Base-by-base conservation (phyloP, 2,329 filamentous ascomycete species). In the Fusarium torreyae region DNA sequence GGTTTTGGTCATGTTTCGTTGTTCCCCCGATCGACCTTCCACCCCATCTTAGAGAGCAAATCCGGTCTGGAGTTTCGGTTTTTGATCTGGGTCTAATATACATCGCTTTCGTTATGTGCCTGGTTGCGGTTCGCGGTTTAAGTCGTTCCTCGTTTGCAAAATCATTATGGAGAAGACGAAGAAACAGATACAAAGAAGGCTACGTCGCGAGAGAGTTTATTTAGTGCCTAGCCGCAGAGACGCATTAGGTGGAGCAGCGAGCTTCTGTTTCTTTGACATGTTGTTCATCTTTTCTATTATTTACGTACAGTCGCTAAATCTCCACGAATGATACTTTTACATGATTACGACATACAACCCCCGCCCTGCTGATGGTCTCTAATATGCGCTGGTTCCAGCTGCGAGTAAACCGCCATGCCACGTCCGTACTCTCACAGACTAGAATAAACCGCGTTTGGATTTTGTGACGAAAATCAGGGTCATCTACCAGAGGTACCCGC, bases 1-100 rank as follows among this genome's bases (percentile, higher is more conserved):
- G 64, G 69, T 56, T 72, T 69, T 71, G 64, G 69, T 68, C 67
- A 74, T 72, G 69, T 75, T 63, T 71, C 66, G 63, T 74, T 70
- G 69, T 52, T 58, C 51, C 61, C 65, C 58, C 46, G 65, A 65
- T 61, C 62, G 57, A 68, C 75, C 69, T 74, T 74, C 64, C 61
- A 74, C 63, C 73, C 70, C 66, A 68, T 69, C 61, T 73, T 76
- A 79, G 77, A 80, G 78, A 82, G 78, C 77, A 80, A 79, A 79
- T 81, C 79, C 78, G 81, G 81, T 81, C 76, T 75, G 82, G 82
- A 84, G 82, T 84, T 84, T 78, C 79, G 81, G 78, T 70, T 77
- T 82, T 80, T 77, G 72, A 78, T 77, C 74, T 77, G 77, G 81
- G 77, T 79, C 76, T 82, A 83, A 83, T 83, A 82, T 77, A 77